These are phyloP conservation scores for Yarrowia sp. DNA, from an alignment of 805 yeast species.

Conservation along the genomic window DNA sequence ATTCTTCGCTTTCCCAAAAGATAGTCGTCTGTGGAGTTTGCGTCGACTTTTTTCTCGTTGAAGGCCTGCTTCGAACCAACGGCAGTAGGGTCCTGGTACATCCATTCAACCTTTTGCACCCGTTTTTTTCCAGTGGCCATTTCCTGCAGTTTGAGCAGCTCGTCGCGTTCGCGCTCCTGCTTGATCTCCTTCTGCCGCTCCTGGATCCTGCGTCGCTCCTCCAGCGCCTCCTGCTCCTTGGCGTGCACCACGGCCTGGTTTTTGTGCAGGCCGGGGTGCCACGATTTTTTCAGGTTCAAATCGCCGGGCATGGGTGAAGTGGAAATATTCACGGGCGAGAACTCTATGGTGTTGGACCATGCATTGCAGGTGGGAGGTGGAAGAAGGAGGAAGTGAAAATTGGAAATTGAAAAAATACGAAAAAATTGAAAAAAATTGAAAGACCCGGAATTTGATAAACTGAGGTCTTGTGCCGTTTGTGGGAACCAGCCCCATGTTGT, in stretches of 20 bases:
- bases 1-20: conserved; percentile 61
- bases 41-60: conserved; percentile 43
- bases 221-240: conserved; percentile 75
- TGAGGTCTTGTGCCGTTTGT: too few relatives aligned
- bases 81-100: conserved; percentile 67
- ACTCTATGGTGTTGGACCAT: too few relatives aligned
- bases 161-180: conserved; percentile 66
- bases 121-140: conserved; percentile 52
- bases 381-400: too few relatives aligned
- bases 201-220: conserved; percentile 69
- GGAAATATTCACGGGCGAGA: background rate
- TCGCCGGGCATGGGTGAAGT: conserved; percentile 63
- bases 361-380: too few relatives aligned
- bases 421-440: too few relatives aligned
- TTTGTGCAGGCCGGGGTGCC: conserved; percentile 90
- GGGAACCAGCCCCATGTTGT: too few relatives aligned
- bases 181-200: conserved; percentile 69
- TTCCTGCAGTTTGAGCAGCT: conserved; percentile 58
- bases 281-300: conserved; percentile 87
- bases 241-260: conserved; percentile 88
- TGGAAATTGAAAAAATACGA: too few relatives aligned
- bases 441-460: too few relatives aligned
- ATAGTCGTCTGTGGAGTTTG: conserved; percentile 51
- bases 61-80: conserved; percentile 43
- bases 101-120: conserved; percentile 74